Evolutionary conservation across 805 yeast genomes (phyloP), one percentile per base, ranked within the genome.

Genomic region (Yarrowia deformans): DNA sequence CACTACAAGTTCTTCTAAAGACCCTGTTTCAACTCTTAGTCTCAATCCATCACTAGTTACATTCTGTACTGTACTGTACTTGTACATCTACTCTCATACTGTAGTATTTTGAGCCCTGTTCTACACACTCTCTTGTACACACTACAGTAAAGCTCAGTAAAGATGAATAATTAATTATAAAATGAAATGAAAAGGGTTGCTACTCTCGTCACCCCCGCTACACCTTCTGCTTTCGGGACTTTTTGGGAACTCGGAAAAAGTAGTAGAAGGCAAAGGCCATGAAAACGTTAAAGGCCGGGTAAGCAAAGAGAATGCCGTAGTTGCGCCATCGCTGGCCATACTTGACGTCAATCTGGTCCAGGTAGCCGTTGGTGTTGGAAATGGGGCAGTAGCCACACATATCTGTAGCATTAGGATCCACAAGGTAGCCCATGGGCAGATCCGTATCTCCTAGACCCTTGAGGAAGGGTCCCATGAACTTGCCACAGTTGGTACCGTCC

Each of bases 161-260:
- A n/a, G n/a, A n/a, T n/a, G n/a, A 40, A 40, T 40, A 55, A 55
- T 46, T 46, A 39, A 23, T 40, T 19, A 40, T 40, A 19, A 23
- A 42, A 42, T 40, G 45, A 40, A 18, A 39, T 52, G 43, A 52
- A 52, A 23, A 10, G 16, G n/a, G 34, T 4, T 23, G n/a, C 29
- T 23, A 23, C 29, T n/a, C n/a, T n/a, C n/a, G n/a, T n/a, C 29
- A 23, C 2, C 29, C 29, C 37, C n/a, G n/a, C 35, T 61, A 61
- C n/a, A 48, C 68, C 68, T 63, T 63, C 39, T 48, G 56, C 56
- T 48, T 48, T 40, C 56, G 45, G 9, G 43, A 19, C 68, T 63
- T 63, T 32, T 63, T 63, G 56, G 95, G 95, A 70, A 90, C 94
- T 82, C 95, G 85, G n/a, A 87, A 85, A 35, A 86, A 75, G 88